phyloP scores from a whole-genome alignment of 352 stramenopile genomes.

The Globisporangium parvum region DNA sequence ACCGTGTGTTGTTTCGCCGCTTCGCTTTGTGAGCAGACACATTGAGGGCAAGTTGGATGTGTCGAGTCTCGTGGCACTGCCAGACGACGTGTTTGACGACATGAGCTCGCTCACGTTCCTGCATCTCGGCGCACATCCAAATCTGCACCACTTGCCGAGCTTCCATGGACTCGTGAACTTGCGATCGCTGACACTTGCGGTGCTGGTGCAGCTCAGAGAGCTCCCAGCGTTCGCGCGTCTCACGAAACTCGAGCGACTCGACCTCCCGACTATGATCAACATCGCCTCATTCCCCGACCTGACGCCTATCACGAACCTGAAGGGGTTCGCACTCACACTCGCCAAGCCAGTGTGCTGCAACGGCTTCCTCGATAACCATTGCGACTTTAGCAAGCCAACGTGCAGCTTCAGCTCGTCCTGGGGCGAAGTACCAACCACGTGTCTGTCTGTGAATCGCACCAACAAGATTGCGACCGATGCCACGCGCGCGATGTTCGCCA shows the following conservation, averaged over 20 bases:
- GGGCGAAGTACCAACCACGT: not conserved
- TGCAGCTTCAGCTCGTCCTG: not conserved
- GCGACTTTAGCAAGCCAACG: slow-evolving; percentile 7
- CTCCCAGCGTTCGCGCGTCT: slow-evolving; percentile 25
- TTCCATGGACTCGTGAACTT: slow-evolving; percentile 24
- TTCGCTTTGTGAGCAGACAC: not conserved
- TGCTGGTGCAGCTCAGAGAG: slow-evolving; percentile 3
- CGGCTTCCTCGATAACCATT: slow-evolving; percentile 9
- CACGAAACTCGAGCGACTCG: slow-evolving; percentile 16
- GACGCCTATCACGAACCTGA: not conserved
- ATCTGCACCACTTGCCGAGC: slow-evolving; percentile 17
- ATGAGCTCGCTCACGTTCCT: slow-evolving; percentile 33
- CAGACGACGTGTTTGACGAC: slow-evolving; percentile 25
- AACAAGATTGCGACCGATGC: slow-evolving; percentile 4
- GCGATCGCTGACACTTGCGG: slow-evolving; percentile 12
- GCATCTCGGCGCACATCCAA: slow-evolving; percentile 21
- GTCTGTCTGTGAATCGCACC: slow-evolving; percentile 3
- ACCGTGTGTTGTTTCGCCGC: no score
- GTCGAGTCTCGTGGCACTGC: slow-evolving; percentile 1
- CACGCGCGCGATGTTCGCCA: not conserved
- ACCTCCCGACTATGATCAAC: not conserved
- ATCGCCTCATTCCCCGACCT: slow-evolving; percentile 10
- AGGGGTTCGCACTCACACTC: not conserved
- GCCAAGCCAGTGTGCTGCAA: slow-evolving; percentile 9
- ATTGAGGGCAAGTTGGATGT: slow-evolving; percentile 1